phyloP scores from a whole-genome alignment of 148 eudicot genomes.

The Rhododendron ferrugineum region DNA sequence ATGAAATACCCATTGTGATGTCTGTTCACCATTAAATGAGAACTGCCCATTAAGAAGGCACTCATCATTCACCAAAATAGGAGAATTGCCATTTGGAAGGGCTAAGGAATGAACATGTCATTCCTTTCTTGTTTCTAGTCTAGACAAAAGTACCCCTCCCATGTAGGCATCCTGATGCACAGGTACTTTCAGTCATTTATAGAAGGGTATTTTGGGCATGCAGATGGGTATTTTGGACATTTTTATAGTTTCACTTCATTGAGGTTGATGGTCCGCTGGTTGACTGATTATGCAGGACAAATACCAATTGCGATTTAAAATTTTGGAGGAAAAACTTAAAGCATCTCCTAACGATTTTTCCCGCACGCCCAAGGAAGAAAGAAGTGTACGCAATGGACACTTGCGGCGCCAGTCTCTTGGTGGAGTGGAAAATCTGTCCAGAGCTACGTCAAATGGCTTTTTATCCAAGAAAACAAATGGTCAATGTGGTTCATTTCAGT shows the following conservation, averaged over 20 bases:
- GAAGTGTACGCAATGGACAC: constrained; percentile 54
- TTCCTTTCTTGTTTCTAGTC: not conserved
- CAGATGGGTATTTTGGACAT: not conserved
- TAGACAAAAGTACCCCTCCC: not conserved
- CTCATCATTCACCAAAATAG: not conserved
- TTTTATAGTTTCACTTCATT: not conserved
- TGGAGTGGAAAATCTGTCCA: constrained; percentile 59
- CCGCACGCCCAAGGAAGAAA: constrained; percentile 41
- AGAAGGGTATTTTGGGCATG: not conserved
- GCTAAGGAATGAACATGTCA: not conserved
- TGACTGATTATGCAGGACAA: constrained; percentile 51
- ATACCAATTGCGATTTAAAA: constrained; percentile 85
- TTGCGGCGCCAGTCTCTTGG: constrained; percentile 76
- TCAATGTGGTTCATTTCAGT: constrained; percentile 32
- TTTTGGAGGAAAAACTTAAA: constrained; percentile 80
- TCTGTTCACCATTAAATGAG: not conserved
- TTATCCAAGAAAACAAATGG: constrained; percentile 46
- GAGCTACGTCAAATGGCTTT: constrained; percentile 53
- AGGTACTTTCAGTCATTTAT: not conserved
- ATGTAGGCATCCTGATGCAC: not conserved
- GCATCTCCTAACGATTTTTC: constrained; percentile 34
- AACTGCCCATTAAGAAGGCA: not conserved
- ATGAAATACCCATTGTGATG: not conserved
- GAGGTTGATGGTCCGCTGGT: constrained; percentile 7
- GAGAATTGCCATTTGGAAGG: not conserved